Conservation (phyloP, 2,329 filamentous ascomycete species). For the Colletotrichum tabaci region DNA sequence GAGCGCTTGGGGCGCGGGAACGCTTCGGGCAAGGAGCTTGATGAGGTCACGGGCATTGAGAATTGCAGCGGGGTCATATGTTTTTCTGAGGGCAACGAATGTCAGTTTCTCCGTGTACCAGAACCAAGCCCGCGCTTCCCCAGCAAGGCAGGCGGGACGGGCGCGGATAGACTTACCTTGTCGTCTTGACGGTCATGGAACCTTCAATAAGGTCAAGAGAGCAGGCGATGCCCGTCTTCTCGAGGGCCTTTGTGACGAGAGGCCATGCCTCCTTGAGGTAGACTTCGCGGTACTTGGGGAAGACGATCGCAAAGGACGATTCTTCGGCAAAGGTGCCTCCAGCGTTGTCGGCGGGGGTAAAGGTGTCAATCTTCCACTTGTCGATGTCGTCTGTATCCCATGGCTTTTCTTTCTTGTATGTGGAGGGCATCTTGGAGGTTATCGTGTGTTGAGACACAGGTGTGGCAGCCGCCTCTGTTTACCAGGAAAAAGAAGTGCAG, state of each 20-base stretch:
- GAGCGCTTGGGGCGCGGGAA: slow-evolving; percentile 92
- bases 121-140: neutral
- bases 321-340: slow-evolving; percentile 93
- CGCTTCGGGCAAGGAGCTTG: slow-evolving; percentile 90
- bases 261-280: slow-evolving; percentile 96
- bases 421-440: slow-evolving; percentile 79
- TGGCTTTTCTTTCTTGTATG: slow-evolving; percentile 89
- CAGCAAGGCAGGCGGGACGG: slow-evolving; percentile 60
- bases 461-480: slow-evolving; percentile 4
- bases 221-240: slow-evolving; percentile 90
- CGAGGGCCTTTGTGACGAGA: slow-evolving; percentile 86
- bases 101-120: slow-evolving; percentile 3
- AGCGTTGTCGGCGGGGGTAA: slow-evolving; percentile 87
- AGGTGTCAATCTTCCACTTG: slow-evolving; percentile 94
- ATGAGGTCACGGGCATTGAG: slow-evolving; percentile 95
- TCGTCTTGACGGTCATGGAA: slow-evolving; percentile 97
- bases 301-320: slow-evolving; percentile 88
- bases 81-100: slow-evolving; percentile 69
- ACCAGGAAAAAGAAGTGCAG: slow-evolving; percentile 9
- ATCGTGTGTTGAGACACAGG: slow-evolving; percentile 16
- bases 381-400: slow-evolving; percentile 98
- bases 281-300: slow-evolving; percentile 96
- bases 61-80: slow-evolving; percentile 92
- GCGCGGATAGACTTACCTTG: slow-evolving; percentile 73
- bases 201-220: slow-evolving; percentile 95